Evolutionary conservation across 75 land plant genomes (phyloP), one percentile per base, ranked within the genome.

Genomic region (Picea sitchensis): DNA sequence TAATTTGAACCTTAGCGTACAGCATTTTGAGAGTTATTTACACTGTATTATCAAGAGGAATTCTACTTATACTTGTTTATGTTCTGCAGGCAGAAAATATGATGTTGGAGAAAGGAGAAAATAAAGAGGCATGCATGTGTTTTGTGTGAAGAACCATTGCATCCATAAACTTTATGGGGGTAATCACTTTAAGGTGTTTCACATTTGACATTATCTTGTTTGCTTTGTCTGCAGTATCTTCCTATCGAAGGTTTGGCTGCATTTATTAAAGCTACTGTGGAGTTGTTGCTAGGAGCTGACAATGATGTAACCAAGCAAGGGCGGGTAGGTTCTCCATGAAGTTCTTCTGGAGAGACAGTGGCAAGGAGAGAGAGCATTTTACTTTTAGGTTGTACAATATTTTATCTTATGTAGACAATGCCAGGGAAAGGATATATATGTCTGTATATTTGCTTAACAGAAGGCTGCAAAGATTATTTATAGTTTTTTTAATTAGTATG

Each of bases 201-300:
- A 59, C 65, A 83, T 13, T 18, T 62, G 21, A 62, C n/a, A 76
- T 73, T 76, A 17, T 58, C 14, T 57, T 3, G 51, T 38, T 56
- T 38, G 23, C 54, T 62, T 72, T 60, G 18, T 80, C 64, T 88
- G 75, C 85, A 96, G 99, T 97, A 97, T 86, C 99, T 97, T 63
- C 99, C 99, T 8, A 97, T 97, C 83, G 99, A 97, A 81, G 99
- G 99, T 75, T 82, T 97, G 83, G 99, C 98, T 68, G 98, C 98
- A 56, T 97, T 97, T 80, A 93, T 95, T 78, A 96, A 96, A 84
- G 99, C 80, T 12, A 96, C 97, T 75, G 99, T 92, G 6, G 99
- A 96, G 79, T 79, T 96, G 58, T 86, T 94, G 78, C 83, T 96
- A 84, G 99, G 99, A 65, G 92, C 99, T 72, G 92, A 88, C 69